phyloP scores from a whole-genome alignment of 2,329 filamentous ascomycete species.

The Elsinoe ampelina region DNA sequence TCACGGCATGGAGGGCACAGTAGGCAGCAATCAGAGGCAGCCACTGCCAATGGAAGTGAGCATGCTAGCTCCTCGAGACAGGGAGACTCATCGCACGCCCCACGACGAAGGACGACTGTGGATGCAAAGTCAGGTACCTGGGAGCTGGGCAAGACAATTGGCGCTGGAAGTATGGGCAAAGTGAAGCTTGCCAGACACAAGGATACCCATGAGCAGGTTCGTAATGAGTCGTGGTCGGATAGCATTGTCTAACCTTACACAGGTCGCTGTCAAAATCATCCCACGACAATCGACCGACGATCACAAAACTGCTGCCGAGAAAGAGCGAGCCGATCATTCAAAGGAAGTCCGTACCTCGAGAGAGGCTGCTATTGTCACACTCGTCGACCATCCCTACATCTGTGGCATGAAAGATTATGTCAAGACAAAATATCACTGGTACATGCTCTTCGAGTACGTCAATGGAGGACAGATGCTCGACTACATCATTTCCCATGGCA shows the following conservation, averaged over 20 bases:
- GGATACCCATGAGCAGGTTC: slow-evolving; percentile 82
- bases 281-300: slow-evolving; percentile 85
- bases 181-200: slow-evolving; percentile 90
- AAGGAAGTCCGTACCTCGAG: slow-evolving; percentile 92
- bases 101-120: slow-evolving; percentile 64
- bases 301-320: slow-evolving; percentile 59
- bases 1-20: slow-evolving; percentile 26
- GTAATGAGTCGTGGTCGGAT: neutral
- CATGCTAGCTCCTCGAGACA: slow-evolving; percentile 18
- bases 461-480: slow-evolving; percentile 99
- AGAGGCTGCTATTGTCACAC: slow-evolving; percentile 90
- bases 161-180: slow-evolving; percentile 97
- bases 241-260: neutral
- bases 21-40: slow-evolving; percentile 37
- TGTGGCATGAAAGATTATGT: slow-evolving; percentile 93
- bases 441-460: slow-evolving; percentile 99
- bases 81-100: slow-evolving; percentile 11
- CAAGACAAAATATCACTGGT: slow-evolving; percentile 96
- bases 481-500: slow-evolving; percentile 97
- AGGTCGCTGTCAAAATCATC: slow-evolving; percentile 97
- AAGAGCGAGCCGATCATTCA: slow-evolving; percentile 86
- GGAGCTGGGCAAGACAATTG: slow-evolving; percentile 93
- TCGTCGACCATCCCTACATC: slow-evolving; percentile 90
- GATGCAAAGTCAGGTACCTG: slow-evolving; percentile 85
- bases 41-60: slow-evolving; percentile 23